Evolutionary conservation across 441 rosid species (phyloP).

Genomic region (Jatropha podagrica): DNA sequence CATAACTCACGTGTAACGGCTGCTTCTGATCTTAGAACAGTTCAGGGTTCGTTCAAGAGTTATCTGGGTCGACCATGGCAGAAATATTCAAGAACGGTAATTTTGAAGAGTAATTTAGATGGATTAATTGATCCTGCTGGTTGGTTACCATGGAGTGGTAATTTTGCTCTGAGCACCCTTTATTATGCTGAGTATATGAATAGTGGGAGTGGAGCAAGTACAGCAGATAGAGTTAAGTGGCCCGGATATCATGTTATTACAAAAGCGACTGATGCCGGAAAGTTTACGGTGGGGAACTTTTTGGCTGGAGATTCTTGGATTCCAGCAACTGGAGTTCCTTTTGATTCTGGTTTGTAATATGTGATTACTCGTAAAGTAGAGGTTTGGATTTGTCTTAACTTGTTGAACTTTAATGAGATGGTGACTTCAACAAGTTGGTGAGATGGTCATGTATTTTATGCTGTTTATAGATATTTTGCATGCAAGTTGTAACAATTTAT

Average conservation of each 20-base stretch:
- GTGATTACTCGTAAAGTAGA: not conserved
- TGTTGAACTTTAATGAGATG: not conserved
- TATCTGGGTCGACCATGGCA: conserved; percentile 95
- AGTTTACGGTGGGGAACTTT: conserved; percentile 64
- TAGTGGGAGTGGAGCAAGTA: conserved; percentile 59
- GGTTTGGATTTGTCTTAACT: not conserved
- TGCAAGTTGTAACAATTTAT: no score
- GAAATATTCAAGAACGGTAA: conserved; percentile 62
- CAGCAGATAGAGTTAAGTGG: conserved; percentile 63
- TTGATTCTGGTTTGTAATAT: conserved; percentile 40
- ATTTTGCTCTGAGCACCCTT: conserved; percentile 59
- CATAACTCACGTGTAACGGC: conserved; percentile 74
- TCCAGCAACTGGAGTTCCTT: conserved; percentile 64
- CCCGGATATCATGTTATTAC: conserved; percentile 63
- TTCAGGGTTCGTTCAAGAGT: conserved; percentile 43
- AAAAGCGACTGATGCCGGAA: conserved; percentile 43
- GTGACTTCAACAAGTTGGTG: not conserved
- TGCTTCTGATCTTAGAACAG: conserved; percentile 48
- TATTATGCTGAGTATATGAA: conserved; percentile 78
- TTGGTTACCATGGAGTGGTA: conserved; percentile 78
- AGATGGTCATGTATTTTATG: no score
- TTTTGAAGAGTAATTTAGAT: conserved; percentile 58
- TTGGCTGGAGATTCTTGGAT: conserved; percentile 70
- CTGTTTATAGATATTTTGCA: no score
- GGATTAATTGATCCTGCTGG: conserved; percentile 63